These are phyloP conservation scores for Actinomortierella wolfii DNA, from an alignment of 371 early-diverging fungal species.

Conservation along the genomic window DNA sequence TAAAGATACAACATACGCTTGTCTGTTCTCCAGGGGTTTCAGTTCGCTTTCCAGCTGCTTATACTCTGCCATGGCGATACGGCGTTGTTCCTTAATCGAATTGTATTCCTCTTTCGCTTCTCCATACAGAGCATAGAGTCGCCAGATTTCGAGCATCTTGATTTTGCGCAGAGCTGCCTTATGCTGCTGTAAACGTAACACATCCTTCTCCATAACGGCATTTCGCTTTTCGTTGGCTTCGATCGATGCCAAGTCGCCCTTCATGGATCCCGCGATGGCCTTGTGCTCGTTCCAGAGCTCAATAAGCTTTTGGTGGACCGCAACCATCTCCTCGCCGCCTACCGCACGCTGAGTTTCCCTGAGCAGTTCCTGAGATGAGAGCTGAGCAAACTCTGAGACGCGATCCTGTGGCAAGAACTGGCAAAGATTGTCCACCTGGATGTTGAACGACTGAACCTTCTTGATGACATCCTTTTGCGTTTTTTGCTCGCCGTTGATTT, in stretches of 20 bases:
- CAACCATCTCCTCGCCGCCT: constrained; percentile 69
- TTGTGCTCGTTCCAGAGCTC: constrained; percentile 68
- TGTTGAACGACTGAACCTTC: constrained; percentile 64
- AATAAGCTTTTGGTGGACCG: constrained; percentile 71
- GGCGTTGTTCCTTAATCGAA: constrained; percentile 50
- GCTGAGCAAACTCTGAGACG: constrained; percentile 91
- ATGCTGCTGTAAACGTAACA: constrained; percentile 73
- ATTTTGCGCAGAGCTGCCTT: constrained; percentile 49
- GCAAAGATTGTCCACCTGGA: constrained; percentile 97
- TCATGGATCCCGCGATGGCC: constrained; percentile 46
- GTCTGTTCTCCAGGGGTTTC: constrained; percentile 48
- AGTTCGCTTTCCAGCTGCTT: constrained; percentile 47
- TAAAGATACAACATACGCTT: constrained; percentile 28
- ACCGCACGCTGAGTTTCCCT: constrained; percentile 86
- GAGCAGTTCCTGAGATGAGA: constrained; percentile 73
- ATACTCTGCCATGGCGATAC: constrained; percentile 45
- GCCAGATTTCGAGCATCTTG: constrained; percentile 57
- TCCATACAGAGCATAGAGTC: constrained; percentile 67
- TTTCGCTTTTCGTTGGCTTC: constrained; percentile 64
- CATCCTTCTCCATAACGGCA: constrained; percentile 71
- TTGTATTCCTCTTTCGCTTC: constrained; percentile 64
- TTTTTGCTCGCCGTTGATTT: constrained; percentile 69
- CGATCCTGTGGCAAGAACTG: constrained; percentile 97
- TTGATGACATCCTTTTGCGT: constrained; percentile 68
- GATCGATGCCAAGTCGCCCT: constrained; percentile 58